Base-by-base conservation (phyloP, 2,329 filamentous ascomycete genomes). In the Bipolaris sorokiniana region DNA sequence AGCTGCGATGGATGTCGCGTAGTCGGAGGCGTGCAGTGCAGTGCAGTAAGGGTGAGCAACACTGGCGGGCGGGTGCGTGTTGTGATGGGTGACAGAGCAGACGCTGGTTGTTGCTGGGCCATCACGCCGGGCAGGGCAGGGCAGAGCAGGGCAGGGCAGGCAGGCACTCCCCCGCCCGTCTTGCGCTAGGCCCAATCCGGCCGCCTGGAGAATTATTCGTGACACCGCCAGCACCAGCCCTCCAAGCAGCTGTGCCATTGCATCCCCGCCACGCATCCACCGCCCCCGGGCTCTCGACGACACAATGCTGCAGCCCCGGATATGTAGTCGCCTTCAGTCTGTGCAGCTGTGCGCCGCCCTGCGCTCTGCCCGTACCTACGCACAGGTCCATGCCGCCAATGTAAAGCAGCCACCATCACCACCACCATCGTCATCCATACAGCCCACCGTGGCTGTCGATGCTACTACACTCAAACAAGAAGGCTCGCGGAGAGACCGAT, bases 301-400 rank as follows among this genome's bases (percentile, higher is more conserved):
- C 54, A 72, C 48, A 47, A 91, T 91, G 88, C 78, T 91, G 62
- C 88, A 89, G 76, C 83, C 87, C 64, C 84, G 87, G 77, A 78
- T 89, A 78, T 83, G 84, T 70, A 80, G 84, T 70, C 80, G 84
- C 59, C 78, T 79, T 68, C 79, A 78, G 74, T 77, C 81, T 76
- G 78, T 77, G 72, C 76, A 80, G 65, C 75, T 80, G 62, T 81
- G 79, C 64, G 76, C 75, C 75, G 79, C 78, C 72, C 73, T 84
- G 62, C 76, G 79, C 61, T 67, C 73, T 52, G 69, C 70, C 65
- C 84, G 85, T 64, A 77, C 78, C 50, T 88, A 86, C 77, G 82
- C 84, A 54, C 83, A 81, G 11, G 73, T 72, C 34, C 67, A 68
- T 48, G 66, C 66, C 47, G 65, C 79, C 54, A 76, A 81, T 48